Base-by-base conservation (phyloP, 352 stramenopile species). In the Phytophthora pseudosyringae region DNA sequence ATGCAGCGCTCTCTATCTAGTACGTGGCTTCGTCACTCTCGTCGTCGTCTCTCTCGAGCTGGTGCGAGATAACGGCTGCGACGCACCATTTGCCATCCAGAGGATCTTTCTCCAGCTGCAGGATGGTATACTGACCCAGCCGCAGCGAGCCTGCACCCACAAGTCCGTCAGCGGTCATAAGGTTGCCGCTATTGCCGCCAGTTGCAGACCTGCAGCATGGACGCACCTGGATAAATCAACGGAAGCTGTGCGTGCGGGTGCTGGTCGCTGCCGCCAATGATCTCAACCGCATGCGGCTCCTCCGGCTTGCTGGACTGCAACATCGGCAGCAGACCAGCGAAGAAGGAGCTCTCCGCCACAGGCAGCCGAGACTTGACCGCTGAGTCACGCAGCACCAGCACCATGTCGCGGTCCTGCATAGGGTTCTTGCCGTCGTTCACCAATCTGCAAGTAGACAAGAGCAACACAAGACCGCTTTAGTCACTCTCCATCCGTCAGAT, bases 71-170 rank as follows among this genome's bases (percentile, higher is more conserved):
- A 44, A 81, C 67, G 9, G 71, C 65, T 31, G 69, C 68, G 28
- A 93, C 57, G 41, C 43, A 29, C 84, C 84, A 93, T 43, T 76
- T 74, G 38, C 71, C 77, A 35, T 90, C 80, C 9, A 70, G 59
- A 6, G 49, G 13, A 35, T 78, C 65, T 67, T 84, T 83, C 44
- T 84, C 81, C 1, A 94, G 67, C 58, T 92, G 68, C 4, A 94
- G 59, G n/a, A 91, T 83, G 12, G 75, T 90, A 51, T 89, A 94
- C 41, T 94, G 81, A n/a, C 85, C 81, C 35, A 76, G 36, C 10
- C 75, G 81, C 43, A 94, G 62, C 10, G 83, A 91, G 10, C 85
- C 85, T 94, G 21, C 50, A 45, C 36, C 16, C 16, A 39, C 25
- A 53, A 58, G 63, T 52, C 26, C 15, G 31, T 66, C 21, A 58